Conservation (phyloP, 768 basidiomycete species). For the Lactarius evosmus region DNA sequence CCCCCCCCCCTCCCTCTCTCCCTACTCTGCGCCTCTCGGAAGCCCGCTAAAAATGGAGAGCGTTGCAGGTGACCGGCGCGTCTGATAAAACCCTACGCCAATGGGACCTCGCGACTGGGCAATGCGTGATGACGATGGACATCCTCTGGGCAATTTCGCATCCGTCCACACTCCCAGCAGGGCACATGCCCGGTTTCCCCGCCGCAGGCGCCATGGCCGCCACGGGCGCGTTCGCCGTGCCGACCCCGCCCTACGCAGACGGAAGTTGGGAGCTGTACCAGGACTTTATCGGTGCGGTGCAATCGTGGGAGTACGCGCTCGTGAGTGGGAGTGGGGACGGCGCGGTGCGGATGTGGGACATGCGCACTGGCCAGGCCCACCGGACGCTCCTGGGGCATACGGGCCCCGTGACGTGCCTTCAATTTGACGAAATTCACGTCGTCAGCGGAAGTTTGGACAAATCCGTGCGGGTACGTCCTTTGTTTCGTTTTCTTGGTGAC, state of each 20-base stretch:
- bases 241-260: slow-evolving; percentile 84
- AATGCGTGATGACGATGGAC: slow-evolving; percentile 99
- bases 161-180: slow-evolving; percentile 50
- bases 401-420: slow-evolving; percentile 86
- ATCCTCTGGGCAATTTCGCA: slow-evolving; percentile 99
- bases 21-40: too few relatives aligned
- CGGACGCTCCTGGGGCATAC: slow-evolving; percentile 91
- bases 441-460: slow-evolving; percentile 93
- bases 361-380: slow-evolving; percentile 97
- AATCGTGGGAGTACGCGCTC: slow-evolving; percentile 98
- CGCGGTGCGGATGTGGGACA: slow-evolving; percentile 99
- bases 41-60: neutral
- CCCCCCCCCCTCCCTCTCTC: neutral
- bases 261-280: slow-evolving; percentile 94
- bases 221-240: slow-evolving; percentile 69
- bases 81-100: slow-evolving; percentile 98
- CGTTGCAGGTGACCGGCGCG: slow-evolving; percentile 84
- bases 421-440: slow-evolving; percentile 95
- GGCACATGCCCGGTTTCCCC: slow-evolving; percentile 42
- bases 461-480: slow-evolving; percentile 67
- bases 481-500: neutral
- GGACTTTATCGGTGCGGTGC: slow-evolving; percentile 96
- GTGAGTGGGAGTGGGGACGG: slow-evolving; percentile 98
- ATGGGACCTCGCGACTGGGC: slow-evolving; percentile 96
- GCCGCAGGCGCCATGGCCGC: slow-evolving; percentile 54